Conservation (phyloP, 345 rosid species). For the Theobroma cacao region DNA sequence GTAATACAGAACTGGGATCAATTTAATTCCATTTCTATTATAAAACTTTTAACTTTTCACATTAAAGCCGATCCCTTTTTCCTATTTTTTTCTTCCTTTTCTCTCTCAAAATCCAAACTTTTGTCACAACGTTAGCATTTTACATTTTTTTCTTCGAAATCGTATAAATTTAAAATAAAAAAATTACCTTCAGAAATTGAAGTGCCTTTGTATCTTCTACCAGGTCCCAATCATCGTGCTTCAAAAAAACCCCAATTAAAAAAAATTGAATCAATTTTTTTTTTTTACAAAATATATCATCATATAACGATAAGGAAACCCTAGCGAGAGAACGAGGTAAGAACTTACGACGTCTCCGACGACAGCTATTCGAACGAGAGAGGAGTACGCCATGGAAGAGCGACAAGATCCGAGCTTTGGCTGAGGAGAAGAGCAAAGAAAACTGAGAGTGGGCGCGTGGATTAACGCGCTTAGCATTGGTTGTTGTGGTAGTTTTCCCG, state of each 20-base stretch:
- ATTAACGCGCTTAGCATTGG: not conserved
- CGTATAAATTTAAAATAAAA: not conserved
- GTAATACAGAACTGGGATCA: not conserved
- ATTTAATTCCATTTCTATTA: not conserved
- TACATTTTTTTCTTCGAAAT: too few relatives aligned
- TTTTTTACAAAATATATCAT: not conserved
- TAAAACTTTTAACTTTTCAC: not conserved
- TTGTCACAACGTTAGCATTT: not conserved
- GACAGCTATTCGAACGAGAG: constrained; percentile 46
- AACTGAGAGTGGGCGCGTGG: not conserved
- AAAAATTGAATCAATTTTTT: not conserved
- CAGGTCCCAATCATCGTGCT: constrained; percentile 81
- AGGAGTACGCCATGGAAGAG: constrained; percentile 41
- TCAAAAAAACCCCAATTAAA: constrained; percentile 16
- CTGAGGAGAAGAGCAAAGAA: constrained; percentile 3
- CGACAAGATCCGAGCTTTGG: not conserved
- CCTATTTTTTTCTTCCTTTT: too few relatives aligned
- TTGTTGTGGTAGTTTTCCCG: not conserved
- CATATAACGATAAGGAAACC: not conserved
- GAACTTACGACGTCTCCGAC: constrained; percentile 62
- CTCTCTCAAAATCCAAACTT: not conserved
- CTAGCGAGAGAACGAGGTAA: not conserved
- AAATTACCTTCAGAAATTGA: constrained; percentile 53
- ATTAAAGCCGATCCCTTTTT: not conserved
- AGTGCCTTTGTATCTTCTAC: constrained; percentile 82